Percentiles rank a stretch among this genome's conserved stretches.
Conservation (phyloP, 371 early-diverging fungal species). For the Paraphysoderma sedebokerense region DNA sequence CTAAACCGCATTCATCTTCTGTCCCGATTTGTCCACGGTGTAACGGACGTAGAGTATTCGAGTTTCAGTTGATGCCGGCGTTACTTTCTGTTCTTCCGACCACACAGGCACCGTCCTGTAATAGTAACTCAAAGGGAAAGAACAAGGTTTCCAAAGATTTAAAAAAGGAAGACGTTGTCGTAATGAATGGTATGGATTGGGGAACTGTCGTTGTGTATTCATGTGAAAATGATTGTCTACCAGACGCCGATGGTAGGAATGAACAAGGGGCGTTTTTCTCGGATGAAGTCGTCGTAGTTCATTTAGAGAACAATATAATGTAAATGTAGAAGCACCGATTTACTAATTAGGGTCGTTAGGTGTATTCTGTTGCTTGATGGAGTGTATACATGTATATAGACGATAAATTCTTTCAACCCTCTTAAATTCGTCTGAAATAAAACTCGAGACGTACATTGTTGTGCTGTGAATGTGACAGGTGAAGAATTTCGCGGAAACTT, state of each 20-base stretch:
- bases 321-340: no score
- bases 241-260: constrained; percentile 9
- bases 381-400: no score
- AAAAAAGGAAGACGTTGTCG: constrained; percentile 11
- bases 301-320: background rate
- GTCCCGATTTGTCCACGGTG: constrained; percentile 49
- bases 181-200: constrained; percentile 80
- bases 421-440: no score
- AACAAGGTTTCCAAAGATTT: constrained; percentile 11
- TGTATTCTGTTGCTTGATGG: no score
- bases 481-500: no score
- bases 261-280: constrained; percentile 4
- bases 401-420: no score
- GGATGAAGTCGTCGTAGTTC: background rate
- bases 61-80: constrained; percentile 84
- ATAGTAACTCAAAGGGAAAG: constrained; percentile 7
- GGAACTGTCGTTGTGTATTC: constrained; percentile 72
- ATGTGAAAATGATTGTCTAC: constrained; percentile 61
- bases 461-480: no score
- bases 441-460: no score
- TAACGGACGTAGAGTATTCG: constrained; percentile 56
- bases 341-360: no score
- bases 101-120: constrained; percentile 13
- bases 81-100: constrained; percentile 43
- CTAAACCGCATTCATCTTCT: constrained; percentile 10